Conservation (phyloP, 2,329 filamentous ascomycete genomes). For the Alternaria consortialis region DNA sequence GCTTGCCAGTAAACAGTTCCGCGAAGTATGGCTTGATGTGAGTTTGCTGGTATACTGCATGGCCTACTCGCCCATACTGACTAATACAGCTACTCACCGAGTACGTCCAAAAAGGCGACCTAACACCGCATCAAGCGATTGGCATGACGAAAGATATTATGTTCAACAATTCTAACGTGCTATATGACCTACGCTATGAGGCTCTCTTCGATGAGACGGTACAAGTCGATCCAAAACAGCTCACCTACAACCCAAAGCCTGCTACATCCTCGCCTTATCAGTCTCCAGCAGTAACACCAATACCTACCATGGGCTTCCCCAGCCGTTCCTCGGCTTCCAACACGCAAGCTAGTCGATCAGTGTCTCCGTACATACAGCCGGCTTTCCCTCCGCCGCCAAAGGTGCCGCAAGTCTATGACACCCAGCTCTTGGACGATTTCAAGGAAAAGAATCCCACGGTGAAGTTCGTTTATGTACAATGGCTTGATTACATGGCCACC, state of each 20-base stretch:
- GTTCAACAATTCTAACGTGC: slow-evolving; percentile 78
- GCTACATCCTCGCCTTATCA: slow-evolving; percentile 21
- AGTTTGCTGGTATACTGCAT: slow-evolving; percentile 20
- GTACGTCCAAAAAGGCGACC: slow-evolving; percentile 70
- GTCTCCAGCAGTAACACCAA: slow-evolving; percentile 19
- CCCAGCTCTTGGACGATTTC: slow-evolving; percentile 58
- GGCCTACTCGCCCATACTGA: slow-evolving; percentile 4
- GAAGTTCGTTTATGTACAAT: slow-evolving; percentile 77
- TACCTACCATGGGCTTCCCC: slow-evolving; percentile 14
- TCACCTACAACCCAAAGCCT: slow-evolving; percentile 38
- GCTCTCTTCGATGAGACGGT: slow-evolving; percentile 49
- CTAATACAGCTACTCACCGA: slow-evolving; percentile 67
- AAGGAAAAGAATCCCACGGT: slow-evolving; percentile 60
- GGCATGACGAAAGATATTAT: slow-evolving; percentile 72
- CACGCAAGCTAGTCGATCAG: slow-evolving; percentile 15
- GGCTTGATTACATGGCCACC: slow-evolving; percentile 79
- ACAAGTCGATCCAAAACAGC: slow-evolving; percentile 29
- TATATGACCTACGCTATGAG: slow-evolving; percentile 69
- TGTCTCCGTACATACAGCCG: slow-evolving; percentile 27
- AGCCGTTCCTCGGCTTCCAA: slow-evolving; percentile 13
- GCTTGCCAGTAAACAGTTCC: slow-evolving; percentile 75
- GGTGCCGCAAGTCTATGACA: slow-evolving; percentile 46
- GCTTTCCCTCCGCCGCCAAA: slow-evolving; percentile 43
- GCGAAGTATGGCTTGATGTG: slow-evolving; percentile 74
- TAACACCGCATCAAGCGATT: slow-evolving; percentile 69